These are phyloP conservation scores for Fusarium neocosmosporiellum DNA, from an alignment of 2,329 filamentous ascomycete species.

Conservation along the genomic window DNA sequence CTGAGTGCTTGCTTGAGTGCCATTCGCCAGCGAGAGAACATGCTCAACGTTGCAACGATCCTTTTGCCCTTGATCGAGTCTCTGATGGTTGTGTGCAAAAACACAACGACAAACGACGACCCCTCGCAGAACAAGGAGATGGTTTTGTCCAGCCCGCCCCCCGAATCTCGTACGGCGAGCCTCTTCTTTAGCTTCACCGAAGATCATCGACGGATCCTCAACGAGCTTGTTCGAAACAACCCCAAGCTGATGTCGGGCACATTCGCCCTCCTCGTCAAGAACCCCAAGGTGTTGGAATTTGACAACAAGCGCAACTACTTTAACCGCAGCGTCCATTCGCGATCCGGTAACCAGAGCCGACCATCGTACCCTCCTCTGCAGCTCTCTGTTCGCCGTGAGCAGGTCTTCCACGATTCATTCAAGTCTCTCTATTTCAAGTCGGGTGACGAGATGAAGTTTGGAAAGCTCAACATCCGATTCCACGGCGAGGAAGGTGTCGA, in stretches of 20 bases:
- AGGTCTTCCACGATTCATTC: conserved; percentile 98
- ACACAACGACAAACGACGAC: conserved; percentile 83
- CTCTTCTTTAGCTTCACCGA: conserved; percentile 98
- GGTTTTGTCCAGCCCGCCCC: conserved; percentile 77
- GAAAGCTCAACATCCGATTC: conserved; percentile 97
- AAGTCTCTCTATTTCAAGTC: conserved; percentile 98
- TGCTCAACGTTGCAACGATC: conserved; percentile 97
- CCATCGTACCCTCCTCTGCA: conserved; percentile 80
- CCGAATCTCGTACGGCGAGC: conserved; percentile 84
- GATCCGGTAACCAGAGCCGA: conserved; percentile 75
- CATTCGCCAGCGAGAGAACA: conserved; percentile 91
- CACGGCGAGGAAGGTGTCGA: conserved; percentile 98
- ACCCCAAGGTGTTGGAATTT: conserved; percentile 98
- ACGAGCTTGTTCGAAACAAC: conserved; percentile 96
- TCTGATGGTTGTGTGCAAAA: conserved; percentile 99
- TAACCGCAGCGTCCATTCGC: conserved; percentile 86
- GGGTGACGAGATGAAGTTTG: conserved; percentile 98
- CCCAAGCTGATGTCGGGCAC: conserved; percentile 99
- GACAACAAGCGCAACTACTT: conserved; percentile 99
- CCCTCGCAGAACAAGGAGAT: conserved; percentile 73
- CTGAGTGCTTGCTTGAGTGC: conserved; percentile 88
- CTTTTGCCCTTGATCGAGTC: conserved; percentile 94
- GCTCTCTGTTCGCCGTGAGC: conserved; percentile 89
- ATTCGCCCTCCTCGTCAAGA: conserved; percentile 95
- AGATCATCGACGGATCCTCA: conserved; percentile 96